Conservation (phyloP, 2,329 filamentous ascomycete genomes). For the Lachnellula occidentalis region DNA sequence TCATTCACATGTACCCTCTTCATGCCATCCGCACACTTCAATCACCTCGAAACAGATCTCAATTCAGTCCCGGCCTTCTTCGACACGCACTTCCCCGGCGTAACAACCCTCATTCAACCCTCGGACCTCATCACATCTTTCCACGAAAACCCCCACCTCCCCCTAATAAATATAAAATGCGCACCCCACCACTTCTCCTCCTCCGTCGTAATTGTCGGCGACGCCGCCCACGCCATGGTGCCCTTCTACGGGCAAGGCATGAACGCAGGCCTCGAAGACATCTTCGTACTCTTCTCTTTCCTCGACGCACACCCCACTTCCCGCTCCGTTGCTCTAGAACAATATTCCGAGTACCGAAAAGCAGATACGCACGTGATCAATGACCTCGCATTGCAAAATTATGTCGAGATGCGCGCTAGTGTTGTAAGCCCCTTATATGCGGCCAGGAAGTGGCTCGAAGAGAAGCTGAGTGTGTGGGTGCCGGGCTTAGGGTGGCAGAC, state of each 20-base stretch:
- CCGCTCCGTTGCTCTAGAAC: slow-evolving; percentile 64
- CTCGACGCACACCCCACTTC: slow-evolving; percentile 57
- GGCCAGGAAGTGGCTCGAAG: slow-evolving; percentile 79
- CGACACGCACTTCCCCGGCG: slow-evolving; percentile 78
- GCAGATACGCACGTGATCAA: slow-evolving; percentile 86
- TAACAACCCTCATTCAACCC: slow-evolving; percentile 64
- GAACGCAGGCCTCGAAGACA: slow-evolving; percentile 94
- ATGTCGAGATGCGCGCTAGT: slow-evolving; percentile 85
- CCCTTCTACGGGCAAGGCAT: slow-evolving; percentile 98
- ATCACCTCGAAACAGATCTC: slow-evolving; percentile 58
- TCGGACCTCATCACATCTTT: slow-evolving; percentile 70
- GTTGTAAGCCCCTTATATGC: slow-evolving; percentile 75
- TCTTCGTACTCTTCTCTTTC: slow-evolving; percentile 77
- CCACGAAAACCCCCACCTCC: slow-evolving; percentile 76
- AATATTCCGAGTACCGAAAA: slow-evolving; percentile 70
- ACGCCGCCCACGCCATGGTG: slow-evolving; percentile 96
- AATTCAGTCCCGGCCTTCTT: slow-evolving; percentile 67
- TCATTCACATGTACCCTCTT: slow-evolving; percentile 96
- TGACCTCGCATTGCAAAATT: slow-evolving; percentile 85
- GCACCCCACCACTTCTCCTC: slow-evolving; percentile 75
- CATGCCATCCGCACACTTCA: slow-evolving; percentile 66
- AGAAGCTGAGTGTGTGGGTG: slow-evolving; percentile 69
- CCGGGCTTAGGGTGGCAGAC: slow-evolving; percentile 83
- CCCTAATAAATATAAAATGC: slow-evolving; percentile 91
- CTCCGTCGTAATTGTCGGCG: slow-evolving; percentile 79